phyloP scores from a whole-genome alignment of 192 early-diverging fungal species.

The Rhizophagus clarus region DNA sequence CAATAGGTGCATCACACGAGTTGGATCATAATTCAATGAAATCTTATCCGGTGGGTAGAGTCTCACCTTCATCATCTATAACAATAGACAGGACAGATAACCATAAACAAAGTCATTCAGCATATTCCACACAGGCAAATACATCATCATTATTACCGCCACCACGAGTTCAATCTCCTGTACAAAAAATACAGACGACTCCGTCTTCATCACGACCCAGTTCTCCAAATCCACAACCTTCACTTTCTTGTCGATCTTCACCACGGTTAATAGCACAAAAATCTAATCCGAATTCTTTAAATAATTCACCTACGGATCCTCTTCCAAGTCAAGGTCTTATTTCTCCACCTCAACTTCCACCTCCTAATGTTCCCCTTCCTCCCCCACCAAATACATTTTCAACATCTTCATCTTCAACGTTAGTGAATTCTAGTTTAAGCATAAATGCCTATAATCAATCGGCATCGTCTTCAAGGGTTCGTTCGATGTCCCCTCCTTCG shows the following conservation, averaged over 20 bases:
- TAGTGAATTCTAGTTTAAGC: background rate
- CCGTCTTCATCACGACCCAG: background rate
- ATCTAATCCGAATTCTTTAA: background rate
- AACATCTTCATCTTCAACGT: background rate
- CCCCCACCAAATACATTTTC: background rate
- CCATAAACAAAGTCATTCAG: background rate
- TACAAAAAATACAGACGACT: background rate
- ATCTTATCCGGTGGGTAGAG: background rate
- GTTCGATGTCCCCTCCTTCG: background rate
- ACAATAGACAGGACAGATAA: background rate
- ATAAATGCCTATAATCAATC: background rate
- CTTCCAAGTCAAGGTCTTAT: background rate
- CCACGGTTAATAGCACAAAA: background rate
- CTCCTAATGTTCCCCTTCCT: background rate
- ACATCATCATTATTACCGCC: slow-evolving; percentile 13
- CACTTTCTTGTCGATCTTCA: background rate
- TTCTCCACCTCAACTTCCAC: background rate
- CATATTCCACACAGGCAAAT: background rate
- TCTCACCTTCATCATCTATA: background rate
- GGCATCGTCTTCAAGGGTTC: background rate
- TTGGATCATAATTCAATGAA: background rate
- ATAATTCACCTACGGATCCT: background rate
- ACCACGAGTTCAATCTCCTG: slow-evolving; percentile 18
- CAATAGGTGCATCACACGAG: background rate
- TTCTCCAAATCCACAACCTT: background rate